Evolutionary conservation across 2,329 filamentous ascomycete genomes (phyloP).

Genomic region (Fusarium sp.): DNA sequence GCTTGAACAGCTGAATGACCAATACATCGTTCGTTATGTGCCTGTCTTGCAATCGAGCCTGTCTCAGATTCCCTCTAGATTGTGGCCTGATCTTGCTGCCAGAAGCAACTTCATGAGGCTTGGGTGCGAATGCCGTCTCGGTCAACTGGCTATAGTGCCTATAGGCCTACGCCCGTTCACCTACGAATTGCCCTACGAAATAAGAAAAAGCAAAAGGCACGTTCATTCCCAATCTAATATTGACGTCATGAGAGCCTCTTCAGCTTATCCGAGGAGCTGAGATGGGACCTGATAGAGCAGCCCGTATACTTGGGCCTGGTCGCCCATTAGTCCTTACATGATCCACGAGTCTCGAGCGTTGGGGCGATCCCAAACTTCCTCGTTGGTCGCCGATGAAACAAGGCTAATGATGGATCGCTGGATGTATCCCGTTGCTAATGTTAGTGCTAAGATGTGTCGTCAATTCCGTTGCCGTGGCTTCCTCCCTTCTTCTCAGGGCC

Average conservation of each 20-base stretch:
- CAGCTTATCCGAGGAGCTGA: not conserved
- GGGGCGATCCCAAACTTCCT: not conserved
- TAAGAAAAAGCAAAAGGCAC: slow-evolving; percentile 23
- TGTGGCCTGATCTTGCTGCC: slow-evolving; percentile 26
- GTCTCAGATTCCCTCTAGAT: slow-evolving; percentile 5
- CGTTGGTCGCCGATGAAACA: slow-evolving; percentile 1
- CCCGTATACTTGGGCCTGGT: not conserved
- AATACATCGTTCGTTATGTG: not conserved
- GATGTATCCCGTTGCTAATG: slow-evolving; percentile 1
- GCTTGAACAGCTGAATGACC: slow-evolving; percentile 8
- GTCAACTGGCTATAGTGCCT: slow-evolving; percentile 4
- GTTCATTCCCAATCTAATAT: not conserved
- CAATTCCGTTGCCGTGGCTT: not conserved
- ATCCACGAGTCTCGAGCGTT: not conserved
- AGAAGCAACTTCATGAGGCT: slow-evolving; percentile 25
- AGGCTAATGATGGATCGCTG: not conserved
- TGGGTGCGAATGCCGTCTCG: slow-evolving; percentile 1
- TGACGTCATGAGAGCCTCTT: not conserved
- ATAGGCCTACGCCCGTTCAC: slow-evolving; percentile 1
- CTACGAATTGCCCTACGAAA: slow-evolving; percentile 4
- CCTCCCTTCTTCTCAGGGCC: slow-evolving; percentile 20
- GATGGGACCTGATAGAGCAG: not conserved
- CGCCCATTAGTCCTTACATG: not conserved
- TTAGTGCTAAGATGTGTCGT: not conserved
- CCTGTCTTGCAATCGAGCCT: slow-evolving; percentile 2